Base-by-base conservation (phyloP, 2,329 filamentous ascomycete species). In the Fusarium incarnatum region DNA sequence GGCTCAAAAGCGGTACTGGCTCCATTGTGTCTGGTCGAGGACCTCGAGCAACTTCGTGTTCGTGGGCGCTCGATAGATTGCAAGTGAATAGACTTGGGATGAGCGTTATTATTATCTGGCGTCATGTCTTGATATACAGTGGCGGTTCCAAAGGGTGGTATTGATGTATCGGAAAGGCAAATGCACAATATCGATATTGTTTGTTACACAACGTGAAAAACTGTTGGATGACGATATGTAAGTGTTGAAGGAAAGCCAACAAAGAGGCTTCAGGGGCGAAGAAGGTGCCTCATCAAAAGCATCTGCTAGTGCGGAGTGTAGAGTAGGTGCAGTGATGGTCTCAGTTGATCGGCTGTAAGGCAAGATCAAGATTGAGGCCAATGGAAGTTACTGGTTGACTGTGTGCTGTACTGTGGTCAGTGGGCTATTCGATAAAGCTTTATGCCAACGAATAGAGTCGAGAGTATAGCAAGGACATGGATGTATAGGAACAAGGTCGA, bases 1-100 rank as follows among this genome's bases (percentile, higher is more conserved):
- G 80, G 74, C 73, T 86, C 83, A 52, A 86, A 77, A 44, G 79
- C 83, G 9, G 84, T 86, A 70, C 84, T 86, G 20, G 81, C 81
- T 32, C 79, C 84, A 58, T 80, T 76, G 32, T 59, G 72, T 48
- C 60, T 67, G 30, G 66, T 70, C 12, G 77, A 75, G 18, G 75
- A 68, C 32, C 74, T 76, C 34, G 75, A 78, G 66, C 71, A 76
- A 70, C 70, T 75, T 62, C 73, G 74, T 52, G 71, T 75, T 62
- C 73, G 73, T 52, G 71, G 30, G 68, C 62, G 64, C 16, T 77
- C 73, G 12, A 79, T 74, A 53, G 81, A 75, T 42, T 80, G 80
- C 20, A 83, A 75, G 30, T 80, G 78, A 65, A 83, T 83, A n/a
- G 82, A 78, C 62, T 83, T 30, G 83, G 81, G 82, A 70, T 82